Conservation (phyloP, 2,329 filamentous ascomycete genomes). For the Cladosporium sp. region DNA sequence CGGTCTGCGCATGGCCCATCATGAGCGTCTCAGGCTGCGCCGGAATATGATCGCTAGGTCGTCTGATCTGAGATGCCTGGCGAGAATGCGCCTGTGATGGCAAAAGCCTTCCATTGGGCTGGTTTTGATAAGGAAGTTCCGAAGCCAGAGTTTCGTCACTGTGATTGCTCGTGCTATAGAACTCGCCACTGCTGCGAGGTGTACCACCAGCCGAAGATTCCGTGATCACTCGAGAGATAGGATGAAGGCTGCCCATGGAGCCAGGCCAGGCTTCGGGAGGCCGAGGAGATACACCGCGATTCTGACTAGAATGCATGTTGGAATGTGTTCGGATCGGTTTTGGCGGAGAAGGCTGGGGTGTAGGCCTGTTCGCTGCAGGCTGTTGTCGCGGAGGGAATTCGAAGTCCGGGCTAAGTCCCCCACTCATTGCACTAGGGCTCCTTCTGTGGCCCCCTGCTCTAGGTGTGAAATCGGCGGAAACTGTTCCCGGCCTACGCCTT, state of each 20-base stretch:
- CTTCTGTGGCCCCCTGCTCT: slow-evolving; percentile 19
- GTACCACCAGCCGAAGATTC: slow-evolving; percentile 71
- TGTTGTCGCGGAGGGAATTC: slow-evolving; percentile 23
- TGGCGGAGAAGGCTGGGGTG: slow-evolving; percentile 24
- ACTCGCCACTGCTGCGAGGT: slow-evolving; percentile 85
- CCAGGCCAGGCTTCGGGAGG: slow-evolving; percentile 28
- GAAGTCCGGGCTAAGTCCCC: slow-evolving; percentile 19
- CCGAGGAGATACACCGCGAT: slow-evolving; percentile 26
- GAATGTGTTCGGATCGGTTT: slow-evolving; percentile 25
- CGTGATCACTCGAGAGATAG: slow-evolving; percentile 65
- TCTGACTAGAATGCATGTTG: slow-evolving; percentile 31
- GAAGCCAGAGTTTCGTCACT: slow-evolving; percentile 90
- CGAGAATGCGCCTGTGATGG: slow-evolving; percentile 24
- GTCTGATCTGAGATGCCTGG: slow-evolving; percentile 36
- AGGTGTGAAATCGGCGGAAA: slow-evolving; percentile 27
- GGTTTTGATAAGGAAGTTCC: slow-evolving; percentile 57
- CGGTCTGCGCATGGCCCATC: slow-evolving; percentile 96
- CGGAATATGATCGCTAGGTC: slow-evolving; percentile 36
- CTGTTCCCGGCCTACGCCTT: slow-evolving; percentile 23
- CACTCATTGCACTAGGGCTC: slow-evolving; percentile 12
- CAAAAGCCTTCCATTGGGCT: slow-evolving; percentile 25
- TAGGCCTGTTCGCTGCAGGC: neutral
- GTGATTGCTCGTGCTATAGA: slow-evolving; percentile 91
- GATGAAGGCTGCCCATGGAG: slow-evolving; percentile 48
- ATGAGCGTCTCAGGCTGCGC: slow-evolving; percentile 71